Base-by-base conservation (phyloP, 2,329 filamentous ascomycete species). In the Botrytis cinerea region DNA sequence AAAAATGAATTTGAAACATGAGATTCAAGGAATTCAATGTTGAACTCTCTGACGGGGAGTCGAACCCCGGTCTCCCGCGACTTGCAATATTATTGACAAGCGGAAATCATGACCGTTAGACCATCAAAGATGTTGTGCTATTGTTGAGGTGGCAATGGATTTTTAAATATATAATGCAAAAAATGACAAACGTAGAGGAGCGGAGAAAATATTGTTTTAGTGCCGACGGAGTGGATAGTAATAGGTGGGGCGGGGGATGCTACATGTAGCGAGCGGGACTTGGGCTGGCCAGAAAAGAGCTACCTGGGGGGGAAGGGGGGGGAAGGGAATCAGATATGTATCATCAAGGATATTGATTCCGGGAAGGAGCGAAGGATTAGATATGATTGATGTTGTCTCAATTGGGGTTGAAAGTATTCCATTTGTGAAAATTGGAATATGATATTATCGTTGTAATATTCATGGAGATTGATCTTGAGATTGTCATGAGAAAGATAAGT, bases 91-190 rank as follows among this genome's bases (percentile, higher is more conserved):
- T 62, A 22, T 62, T 80, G 79, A 80, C 79, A 80, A 80, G 79
- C 79, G 79, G 79, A 80, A 80, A 80, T 80, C 79, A 80, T 80
- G 74, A 80, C 79, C 79, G 78, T 80, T 80, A 80, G 79, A 80
- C 78, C 46, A 48, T 48, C 46, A 48, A 48, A 48, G 46, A 48
- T 48, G 22, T 48, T 48, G 3, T 48, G 46, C 4, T 48, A 48
- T 25, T 48, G 46, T 48, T 48, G 45, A 8, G 18, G 6, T 2
- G 2, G 18, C 0, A 0, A 0, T 0, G 1, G 18, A 22, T 3
- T 7, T 46, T 22, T 22, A 0, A 22, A 20, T 9, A 46, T 46
- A 46, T 22, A 46, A 18, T 4, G 16, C 14, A 43, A 4, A 16
- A 5, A 38, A 6, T 38, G 1, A 38, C 35, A 7, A 38, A 4